Evolutionary conservation across 768 basidiomycete genomes (phyloP).

Genomic region (Lentinula sp.): DNA sequence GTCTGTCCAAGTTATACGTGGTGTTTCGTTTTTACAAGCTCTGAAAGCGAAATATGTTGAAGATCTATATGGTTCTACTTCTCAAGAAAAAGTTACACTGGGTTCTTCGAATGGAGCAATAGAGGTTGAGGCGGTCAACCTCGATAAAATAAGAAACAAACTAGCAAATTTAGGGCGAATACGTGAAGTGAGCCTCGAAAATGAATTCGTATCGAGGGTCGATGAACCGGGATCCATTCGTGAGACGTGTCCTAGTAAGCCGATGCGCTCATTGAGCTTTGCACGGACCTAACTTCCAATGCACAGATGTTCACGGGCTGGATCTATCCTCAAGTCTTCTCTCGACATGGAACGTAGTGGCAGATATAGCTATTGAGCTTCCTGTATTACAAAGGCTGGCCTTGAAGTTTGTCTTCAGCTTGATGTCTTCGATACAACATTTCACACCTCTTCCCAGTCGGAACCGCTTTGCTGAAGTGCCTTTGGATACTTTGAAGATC

Average conservation of each 20-base stretch:
- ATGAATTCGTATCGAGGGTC: conserved; percentile 47
- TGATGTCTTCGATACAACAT: conserved; percentile 6
- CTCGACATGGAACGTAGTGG: conserved; percentile 63
- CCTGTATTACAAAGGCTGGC: conserved; percentile 56
- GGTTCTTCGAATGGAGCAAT: conserved; percentile 83
- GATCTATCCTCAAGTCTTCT: conserved; percentile 78
- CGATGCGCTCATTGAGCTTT: conserved; percentile 1
- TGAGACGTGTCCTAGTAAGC: conserved; percentile 65
- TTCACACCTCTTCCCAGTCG: conserved; percentile 38
- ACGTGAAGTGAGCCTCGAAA: conserved; percentile 77
- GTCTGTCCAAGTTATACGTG: conserved; percentile 48
- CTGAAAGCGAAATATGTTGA: conserved; percentile 77
- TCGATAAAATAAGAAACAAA: conserved; percentile 72
- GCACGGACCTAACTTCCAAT: conserved; percentile 7
- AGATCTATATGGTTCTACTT: conserved; percentile 38
- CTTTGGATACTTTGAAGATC: conserved; percentile 23
- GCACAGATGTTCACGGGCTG: conserved; percentile 66
- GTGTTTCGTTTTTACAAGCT: conserved; percentile 69
- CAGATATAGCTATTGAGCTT: conserved; percentile 56
- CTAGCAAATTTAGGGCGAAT: conserved; percentile 62
- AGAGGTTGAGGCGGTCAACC: conserved; percentile 77
- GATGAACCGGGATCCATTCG: conserved; percentile 47
- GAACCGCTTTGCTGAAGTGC: conserved; percentile 49
- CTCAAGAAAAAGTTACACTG: conserved; percentile 59
- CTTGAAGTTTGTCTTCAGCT: conserved; percentile 61